Evolutionary conservation across 441 rosid genomes (phyloP).

Genomic region (Euphorbia schlechtendalii): DNA sequence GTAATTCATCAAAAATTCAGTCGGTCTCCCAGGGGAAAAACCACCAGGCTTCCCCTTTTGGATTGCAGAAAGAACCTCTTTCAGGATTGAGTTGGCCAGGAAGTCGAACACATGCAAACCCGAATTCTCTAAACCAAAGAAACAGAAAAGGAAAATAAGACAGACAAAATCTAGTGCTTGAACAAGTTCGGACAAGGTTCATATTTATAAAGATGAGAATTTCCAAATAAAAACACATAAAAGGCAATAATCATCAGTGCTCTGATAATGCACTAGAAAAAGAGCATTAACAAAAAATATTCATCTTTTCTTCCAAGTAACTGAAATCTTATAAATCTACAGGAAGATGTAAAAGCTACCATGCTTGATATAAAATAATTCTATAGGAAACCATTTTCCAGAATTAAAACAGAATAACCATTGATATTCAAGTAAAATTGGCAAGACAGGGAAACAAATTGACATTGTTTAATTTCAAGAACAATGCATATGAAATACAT

Average conservation of each 20-base stretch:
- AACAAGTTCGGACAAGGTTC: not conserved
- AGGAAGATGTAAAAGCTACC: not conserved
- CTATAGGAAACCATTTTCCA: not conserved
- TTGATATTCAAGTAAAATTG: not conserved
- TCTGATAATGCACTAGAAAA: slow-evolving; percentile 4
- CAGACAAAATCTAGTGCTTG: slow-evolving; percentile 8
- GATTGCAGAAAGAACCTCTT: slow-evolving; percentile 78
- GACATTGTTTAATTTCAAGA: not conserved
- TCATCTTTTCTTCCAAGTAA: not conserved
- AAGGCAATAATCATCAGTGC: not conserved
- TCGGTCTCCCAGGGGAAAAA: slow-evolving; percentile 96
- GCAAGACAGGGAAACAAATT: not conserved
- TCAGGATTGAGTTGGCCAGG: slow-evolving; percentile 89
- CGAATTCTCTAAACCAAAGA: slow-evolving; percentile 58
- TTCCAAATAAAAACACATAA: too few relatives aligned
- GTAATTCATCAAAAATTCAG: slow-evolving; percentile 84
- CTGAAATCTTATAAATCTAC: not conserved
- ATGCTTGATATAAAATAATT: slow-evolving; percentile 1
- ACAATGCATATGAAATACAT: not conserved
- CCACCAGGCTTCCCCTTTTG: slow-evolving; percentile 94
- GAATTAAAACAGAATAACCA: not conserved
- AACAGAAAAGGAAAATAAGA: slow-evolving; percentile 2
- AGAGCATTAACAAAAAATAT: not conserved
- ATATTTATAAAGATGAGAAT: not conserved
- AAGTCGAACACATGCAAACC: slow-evolving; percentile 95